phyloP scores from a whole-genome alignment of 1,139 yeast genomes.

The Lipomyces yarrowii region DNA sequence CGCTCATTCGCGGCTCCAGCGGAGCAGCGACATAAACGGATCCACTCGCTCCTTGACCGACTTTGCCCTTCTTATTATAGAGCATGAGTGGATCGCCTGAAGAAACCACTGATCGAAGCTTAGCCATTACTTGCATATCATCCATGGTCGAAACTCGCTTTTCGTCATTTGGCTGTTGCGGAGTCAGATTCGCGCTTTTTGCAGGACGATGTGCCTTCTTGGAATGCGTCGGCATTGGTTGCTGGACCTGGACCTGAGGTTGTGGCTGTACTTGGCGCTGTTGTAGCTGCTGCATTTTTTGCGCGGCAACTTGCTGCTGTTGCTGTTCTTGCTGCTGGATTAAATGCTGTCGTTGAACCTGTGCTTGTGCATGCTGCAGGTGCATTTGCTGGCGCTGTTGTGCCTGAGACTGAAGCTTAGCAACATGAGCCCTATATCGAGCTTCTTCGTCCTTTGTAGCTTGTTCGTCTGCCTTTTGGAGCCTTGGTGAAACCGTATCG shows the following conservation, averaged over 20 bases:
- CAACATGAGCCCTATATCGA: slow-evolving; percentile 26
- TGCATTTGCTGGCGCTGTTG: slow-evolving; percentile 29
- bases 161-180: slow-evolving; percentile 48
- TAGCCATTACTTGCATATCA: slow-evolving; percentile 83
- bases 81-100: slow-evolving; percentile 80
- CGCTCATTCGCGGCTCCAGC: slow-evolving; percentile 31
- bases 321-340: slow-evolving; percentile 26
- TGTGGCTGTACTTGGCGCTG: slow-evolving; percentile 41
- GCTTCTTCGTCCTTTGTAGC: slow-evolving; percentile 22
- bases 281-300: slow-evolving; percentile 42
- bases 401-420: slow-evolving; percentile 23
- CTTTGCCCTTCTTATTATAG: slow-evolving; percentile 86
- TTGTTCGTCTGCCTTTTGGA: slow-evolving; percentile 10
- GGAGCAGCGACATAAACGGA: slow-evolving; percentile 84
- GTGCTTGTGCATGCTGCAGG: slow-evolving; percentile 23
- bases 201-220: slow-evolving; percentile 7
- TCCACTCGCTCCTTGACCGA: slow-evolving; percentile 99
- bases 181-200: slow-evolving; percentile 7
- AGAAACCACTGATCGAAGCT: slow-evolving; percentile 80
- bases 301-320: slow-evolving; percentile 31
- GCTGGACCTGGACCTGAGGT: slow-evolving; percentile 20
- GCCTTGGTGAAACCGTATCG: not conserved
- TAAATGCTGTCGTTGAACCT: slow-evolving; percentile 26
- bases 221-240: not conserved
- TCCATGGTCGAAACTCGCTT: slow-evolving; percentile 71